Base-by-base conservation (phyloP, 2,329 filamentous ascomycete species). In the Tolypocladium guangdongense region DNA sequence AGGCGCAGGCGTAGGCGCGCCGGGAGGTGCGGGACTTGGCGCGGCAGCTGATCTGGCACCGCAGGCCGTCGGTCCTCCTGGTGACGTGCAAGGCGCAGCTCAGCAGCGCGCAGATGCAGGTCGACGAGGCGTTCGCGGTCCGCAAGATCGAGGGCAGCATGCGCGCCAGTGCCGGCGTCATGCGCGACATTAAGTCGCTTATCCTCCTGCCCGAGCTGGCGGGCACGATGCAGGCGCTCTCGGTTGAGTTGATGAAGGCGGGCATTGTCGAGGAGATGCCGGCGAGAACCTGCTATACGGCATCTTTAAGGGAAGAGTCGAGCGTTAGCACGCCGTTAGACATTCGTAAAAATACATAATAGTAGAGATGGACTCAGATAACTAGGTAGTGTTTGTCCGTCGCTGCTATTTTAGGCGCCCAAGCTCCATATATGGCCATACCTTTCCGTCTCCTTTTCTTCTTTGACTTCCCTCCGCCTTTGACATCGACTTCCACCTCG, bases 231-330 rank as follows among this genome's bases (percentile, higher is more conserved):
- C 78, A 84, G 57, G 89, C 95, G 68, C 75, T 97, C 49, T 86
- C 84, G 62, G 78, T 86, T 55, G 93, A 97, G 76, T 72, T 97
- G 60, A 87, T 95, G 69, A 95, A 90, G 74, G 92, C 92, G 3
- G 93, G 92, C 16, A 92, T 99, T 58, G 95, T 97, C 56, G 91
- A 97, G 76, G 93, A 97, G 74, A 96, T 97, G 88, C 95, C 5
- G 88, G 86, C 48, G 92, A 97, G 67, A 84, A 78, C n/a, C n/a
- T n/a, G n/a, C n/a, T n/a, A n/a, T n/a, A n/a, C n/a, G n/a, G n/a
- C n/a, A n/a, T n/a, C n/a, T n/a, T n/a, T n/a, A n/a, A n/a, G n/a
- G n/a, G n/a, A n/a, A n/a, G n/a, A n/a, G n/a, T n/a, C n/a, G n/a
- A n/a, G n/a, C n/a, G n/a, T n/a, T n/a, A n/a, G n/a, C n/a, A n/a